These are phyloP conservation scores for Solanum chaucha DNA, from an alignment of 257 asterid genomes.

Conservation along the genomic window DNA sequence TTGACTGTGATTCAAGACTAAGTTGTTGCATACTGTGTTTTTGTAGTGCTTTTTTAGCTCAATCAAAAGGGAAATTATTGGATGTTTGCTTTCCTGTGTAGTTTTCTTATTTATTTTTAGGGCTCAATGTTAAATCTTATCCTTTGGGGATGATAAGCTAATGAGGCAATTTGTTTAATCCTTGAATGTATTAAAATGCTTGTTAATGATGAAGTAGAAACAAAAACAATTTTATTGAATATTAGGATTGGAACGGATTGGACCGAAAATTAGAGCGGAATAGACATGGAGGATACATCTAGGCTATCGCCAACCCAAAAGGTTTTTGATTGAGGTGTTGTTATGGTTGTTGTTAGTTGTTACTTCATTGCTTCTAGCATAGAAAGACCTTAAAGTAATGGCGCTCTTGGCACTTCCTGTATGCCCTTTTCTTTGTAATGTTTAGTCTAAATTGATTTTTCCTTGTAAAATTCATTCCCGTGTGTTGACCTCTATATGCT, in stretches of 20 bases:
- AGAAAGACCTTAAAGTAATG: background rate
- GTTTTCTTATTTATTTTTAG: background rate
- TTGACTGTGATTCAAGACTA: background rate
- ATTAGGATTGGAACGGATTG: background rate
- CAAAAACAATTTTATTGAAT: background rate
- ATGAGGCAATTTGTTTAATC: background rate
- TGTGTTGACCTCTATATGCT: background rate
- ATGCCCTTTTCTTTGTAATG: background rate
- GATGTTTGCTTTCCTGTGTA: background rate
- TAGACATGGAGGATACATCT: background rate
- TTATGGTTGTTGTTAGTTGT: background rate
- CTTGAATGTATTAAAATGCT: background rate
- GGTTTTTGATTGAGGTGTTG: background rate
- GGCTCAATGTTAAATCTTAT: background rate
- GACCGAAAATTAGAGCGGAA: background rate
- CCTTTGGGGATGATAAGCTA: background rate
- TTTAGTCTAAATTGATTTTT: background rate
- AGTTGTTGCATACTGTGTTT: background rate
- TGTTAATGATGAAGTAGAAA: background rate
- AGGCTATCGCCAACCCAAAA: background rate
- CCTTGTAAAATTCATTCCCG: background rate
- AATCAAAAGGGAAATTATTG: background rate
- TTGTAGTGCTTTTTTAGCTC: background rate
- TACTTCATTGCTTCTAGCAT: background rate
- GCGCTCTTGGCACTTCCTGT: background rate